Evolutionary conservation across 1,139 yeast species (phyloP), one percentile per base, ranked within the genome.

Genomic region (Lodderomyces beijingensis): DNA sequence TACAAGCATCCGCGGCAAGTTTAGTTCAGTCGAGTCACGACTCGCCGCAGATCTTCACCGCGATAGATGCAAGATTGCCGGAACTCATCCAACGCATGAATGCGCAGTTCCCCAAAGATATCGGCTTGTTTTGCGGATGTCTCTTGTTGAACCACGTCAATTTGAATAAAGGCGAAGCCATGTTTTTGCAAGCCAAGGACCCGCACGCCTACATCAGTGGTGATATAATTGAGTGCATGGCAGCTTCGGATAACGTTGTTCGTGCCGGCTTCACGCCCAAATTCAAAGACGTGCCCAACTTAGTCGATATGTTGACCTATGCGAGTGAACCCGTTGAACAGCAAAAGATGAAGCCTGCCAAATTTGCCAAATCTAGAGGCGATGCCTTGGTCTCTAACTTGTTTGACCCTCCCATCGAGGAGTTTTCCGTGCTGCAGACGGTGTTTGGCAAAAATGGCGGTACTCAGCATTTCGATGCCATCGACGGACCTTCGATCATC

Each of bases 221-320:
- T 45, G 97, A 91, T 57, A 91, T 91, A 47, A 89, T 91, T 51
- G 99, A 91, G 64, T 93, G 98, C 67, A 91, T 91, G 99, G 98
- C 98, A 32, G 96, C 97, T 9, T 82, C 95, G 25, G 99, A 91
- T 58, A 91, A 91, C 52, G 99, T 91, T 38, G 96, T 91, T 30
- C 79, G 98, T 60, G 95, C 97, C 5, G 99, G 98, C 7, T 91
- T 91, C 68, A 91, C 98, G 10, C 98, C 98, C 39, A 91, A 93
- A 62, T 91, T 89, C 67, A 91, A 89, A 64, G 98, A 93, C 58
- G 97, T 91, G 37, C 64, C 80, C 43, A 86, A 84, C 53, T 74
- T 91, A 54, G 97, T 91, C 25, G 77, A 74, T 34, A 87, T 86
- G 94, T 75, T 91, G 58, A 89, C 96, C 3, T 91, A 89, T 59